These are phyloP conservation scores for Polytrichum formosum DNA, from an alignment of 225 moss, liverwort and hornwort genomes.

Conservation along the genomic window DNA sequence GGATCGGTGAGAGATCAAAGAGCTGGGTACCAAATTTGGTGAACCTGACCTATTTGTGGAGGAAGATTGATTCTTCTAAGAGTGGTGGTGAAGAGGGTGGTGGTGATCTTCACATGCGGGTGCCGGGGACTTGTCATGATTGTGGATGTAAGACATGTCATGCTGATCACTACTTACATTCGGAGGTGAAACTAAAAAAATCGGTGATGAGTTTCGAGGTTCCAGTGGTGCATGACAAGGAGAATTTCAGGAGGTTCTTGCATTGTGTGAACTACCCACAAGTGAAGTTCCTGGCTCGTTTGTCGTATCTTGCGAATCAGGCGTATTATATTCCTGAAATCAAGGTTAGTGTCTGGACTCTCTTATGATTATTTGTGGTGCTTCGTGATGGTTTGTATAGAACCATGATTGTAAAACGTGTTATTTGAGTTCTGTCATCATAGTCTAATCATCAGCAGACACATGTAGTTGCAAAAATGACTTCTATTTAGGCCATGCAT, in stretches of 20 bases:
- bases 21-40: slow-evolving; percentile 33
- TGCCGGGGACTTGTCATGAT: slow-evolving; percentile 18
- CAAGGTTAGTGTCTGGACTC: slow-evolving; percentile 11
- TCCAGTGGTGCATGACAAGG: slow-evolving; percentile 31
- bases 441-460: no score
- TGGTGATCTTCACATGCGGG: slow-evolving; percentile 13
- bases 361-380: no score
- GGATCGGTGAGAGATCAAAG: not conserved
- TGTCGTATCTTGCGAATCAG: slow-evolving; percentile 23
- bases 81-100: slow-evolving; percentile 14
- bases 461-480: no score
- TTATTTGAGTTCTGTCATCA: no score
- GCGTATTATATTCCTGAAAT: slow-evolving; percentile 32
- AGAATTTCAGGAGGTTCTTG: slow-evolving; percentile 21
- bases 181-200: slow-evolving; percentile 21
- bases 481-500: no score
- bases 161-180: slow-evolving; percentile 28
- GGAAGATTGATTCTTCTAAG: slow-evolving; percentile 15
- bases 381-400: no score
- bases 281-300: slow-evolving; percentile 20
- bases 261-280: slow-evolving; percentile 21
- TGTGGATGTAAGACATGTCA: slow-evolving; percentile 18
- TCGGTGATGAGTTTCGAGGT: slow-evolving; percentile 30
- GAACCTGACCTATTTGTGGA: slow-evolving; percentile 26
- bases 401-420: no score